phyloP scores from a whole-genome alignment of 2,329 filamentous ascomycete genomes.

The Aspergillus ochraceus region DNA sequence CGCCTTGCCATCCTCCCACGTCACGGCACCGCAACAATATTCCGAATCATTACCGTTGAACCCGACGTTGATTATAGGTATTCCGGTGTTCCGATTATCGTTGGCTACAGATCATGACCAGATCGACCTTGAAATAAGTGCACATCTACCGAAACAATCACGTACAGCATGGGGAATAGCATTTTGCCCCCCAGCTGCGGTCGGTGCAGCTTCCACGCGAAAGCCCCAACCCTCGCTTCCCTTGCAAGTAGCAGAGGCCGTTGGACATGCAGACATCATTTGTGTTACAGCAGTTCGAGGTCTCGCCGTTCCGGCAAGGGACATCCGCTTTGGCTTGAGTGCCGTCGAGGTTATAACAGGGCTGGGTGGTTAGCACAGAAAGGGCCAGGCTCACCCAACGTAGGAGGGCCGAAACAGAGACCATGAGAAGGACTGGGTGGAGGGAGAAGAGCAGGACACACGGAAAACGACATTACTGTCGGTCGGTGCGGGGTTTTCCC shows the following conservation, averaged over 20 bases:
- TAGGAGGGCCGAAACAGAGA: no score
- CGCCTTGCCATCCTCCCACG: constrained; percentile 4
- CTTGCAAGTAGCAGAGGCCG: constrained; percentile 20
- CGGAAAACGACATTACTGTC: no score
- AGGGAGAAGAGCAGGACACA: no score
- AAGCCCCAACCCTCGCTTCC: constrained; percentile 7
- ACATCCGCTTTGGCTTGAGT: no score
- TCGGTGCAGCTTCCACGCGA: constrained; percentile 20
- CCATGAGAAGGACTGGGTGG: no score
- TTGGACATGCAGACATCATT: constrained; percentile 21
- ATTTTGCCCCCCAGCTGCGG: constrained; percentile 11
- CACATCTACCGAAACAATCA: no score
- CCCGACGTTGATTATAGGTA: constrained; percentile 4
- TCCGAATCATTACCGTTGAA: constrained; percentile 11
- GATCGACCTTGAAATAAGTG: constrained; percentile 4
- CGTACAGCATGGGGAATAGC: background rate
- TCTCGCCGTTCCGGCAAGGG: background rate
- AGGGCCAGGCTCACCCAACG: no score
- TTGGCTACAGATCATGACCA: background rate
- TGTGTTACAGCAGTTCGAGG: constrained; percentile 17
- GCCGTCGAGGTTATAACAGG: no score
- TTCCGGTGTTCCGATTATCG: constrained; percentile 2
- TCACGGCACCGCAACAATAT: constrained; percentile 19
- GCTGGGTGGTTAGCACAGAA: no score
- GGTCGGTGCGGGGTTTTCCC: no score